phyloP scores from a whole-genome alignment of 495 filamentous ascomycete genomes.

The Penicillium malachiteum region DNA sequence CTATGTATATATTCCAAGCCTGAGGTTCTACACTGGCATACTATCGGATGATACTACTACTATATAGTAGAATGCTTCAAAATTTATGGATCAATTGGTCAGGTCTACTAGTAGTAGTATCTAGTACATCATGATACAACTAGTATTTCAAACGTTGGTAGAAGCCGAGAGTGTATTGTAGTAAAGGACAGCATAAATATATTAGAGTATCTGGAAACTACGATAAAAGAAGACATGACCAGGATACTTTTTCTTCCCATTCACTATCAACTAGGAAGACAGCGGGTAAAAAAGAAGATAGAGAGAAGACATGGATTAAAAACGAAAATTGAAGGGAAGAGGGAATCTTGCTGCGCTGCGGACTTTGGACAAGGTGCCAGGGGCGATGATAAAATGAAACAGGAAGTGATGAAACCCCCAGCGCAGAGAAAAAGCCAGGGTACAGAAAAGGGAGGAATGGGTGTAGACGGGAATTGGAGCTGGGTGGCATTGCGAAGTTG shows the following conservation, averaged over 20 bases:
- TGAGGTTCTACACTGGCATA: too few relatives aligned
- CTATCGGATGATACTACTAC: too few relatives aligned
- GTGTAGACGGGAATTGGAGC: background rate
- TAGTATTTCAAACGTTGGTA: too few relatives aligned
- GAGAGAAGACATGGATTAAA: conserved; percentile 27
- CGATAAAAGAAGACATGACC: background rate
- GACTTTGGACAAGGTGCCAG: conserved; percentile 44
- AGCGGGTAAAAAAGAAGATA: conserved; percentile 29
- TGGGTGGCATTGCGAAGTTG: background rate
- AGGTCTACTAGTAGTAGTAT: too few relatives aligned
- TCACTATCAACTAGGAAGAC: conserved; percentile 35
- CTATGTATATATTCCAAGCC: too few relatives aligned
- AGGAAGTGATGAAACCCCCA: conserved; percentile 4
- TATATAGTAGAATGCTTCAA: too few relatives aligned
- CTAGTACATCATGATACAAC: too few relatives aligned
- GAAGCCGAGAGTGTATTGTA: too few relatives aligned
- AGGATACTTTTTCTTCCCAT: conserved; percentile 41
- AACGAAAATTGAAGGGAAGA: conserved; percentile 37
- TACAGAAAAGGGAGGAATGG: conserved; percentile 13
- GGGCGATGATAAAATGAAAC: conserved; percentile 19
- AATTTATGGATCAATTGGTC: too few relatives aligned
- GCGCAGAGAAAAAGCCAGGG: conserved; percentile 8
- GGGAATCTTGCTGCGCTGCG: conserved; percentile 46
- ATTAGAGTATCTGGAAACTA: background rate
- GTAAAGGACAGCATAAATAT: too few relatives aligned